Conservation (phyloP, 305 asterid genomes). For the Solanum hybrid region DNA sequence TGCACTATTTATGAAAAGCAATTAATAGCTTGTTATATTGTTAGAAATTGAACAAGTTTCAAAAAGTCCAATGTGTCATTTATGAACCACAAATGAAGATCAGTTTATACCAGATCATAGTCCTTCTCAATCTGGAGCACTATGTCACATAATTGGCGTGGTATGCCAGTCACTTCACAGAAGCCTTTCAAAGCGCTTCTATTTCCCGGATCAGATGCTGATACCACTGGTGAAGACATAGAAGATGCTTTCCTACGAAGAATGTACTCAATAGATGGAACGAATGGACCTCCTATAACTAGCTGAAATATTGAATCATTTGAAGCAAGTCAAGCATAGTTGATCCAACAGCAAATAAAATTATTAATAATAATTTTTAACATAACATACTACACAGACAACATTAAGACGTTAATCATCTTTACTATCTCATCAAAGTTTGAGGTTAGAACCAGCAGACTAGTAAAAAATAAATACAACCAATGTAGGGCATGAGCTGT, state of each 20-base stretch:
- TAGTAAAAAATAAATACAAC: neutral
- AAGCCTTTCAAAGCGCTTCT: slow-evolving; percentile 53
- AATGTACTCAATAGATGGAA: slow-evolving; percentile 71
- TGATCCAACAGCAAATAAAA: neutral
- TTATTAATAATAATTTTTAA: neutral
- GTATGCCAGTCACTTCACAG: slow-evolving; percentile 31
- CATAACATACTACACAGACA: neutral
- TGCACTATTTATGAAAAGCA: slow-evolving; percentile 12
- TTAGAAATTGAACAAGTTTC: slow-evolving; percentile 10
- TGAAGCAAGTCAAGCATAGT: slow-evolving; percentile 17
- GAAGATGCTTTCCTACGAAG: slow-evolving; percentile 65
- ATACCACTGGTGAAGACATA: slow-evolving; percentile 67
- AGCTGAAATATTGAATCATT: slow-evolving; percentile 38
- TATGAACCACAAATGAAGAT: neutral
- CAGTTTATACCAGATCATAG: slow-evolving; percentile 44
- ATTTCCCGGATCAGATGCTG: slow-evolving; percentile 75
- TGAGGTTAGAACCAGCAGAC: neutral
- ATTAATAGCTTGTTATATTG: neutral
- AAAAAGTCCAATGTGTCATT: slow-evolving; percentile 1
- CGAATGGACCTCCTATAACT: slow-evolving; percentile 88
- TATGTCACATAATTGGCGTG: slow-evolving; percentile 67
- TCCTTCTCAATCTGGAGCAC: slow-evolving; percentile 56
- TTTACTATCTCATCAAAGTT: neutral
- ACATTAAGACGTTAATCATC: neutral
- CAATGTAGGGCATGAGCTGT: neutral